phyloP scores from a whole-genome alignment of 2,329 filamentous ascomycete species.

The Monilinia fructicola region DNA sequence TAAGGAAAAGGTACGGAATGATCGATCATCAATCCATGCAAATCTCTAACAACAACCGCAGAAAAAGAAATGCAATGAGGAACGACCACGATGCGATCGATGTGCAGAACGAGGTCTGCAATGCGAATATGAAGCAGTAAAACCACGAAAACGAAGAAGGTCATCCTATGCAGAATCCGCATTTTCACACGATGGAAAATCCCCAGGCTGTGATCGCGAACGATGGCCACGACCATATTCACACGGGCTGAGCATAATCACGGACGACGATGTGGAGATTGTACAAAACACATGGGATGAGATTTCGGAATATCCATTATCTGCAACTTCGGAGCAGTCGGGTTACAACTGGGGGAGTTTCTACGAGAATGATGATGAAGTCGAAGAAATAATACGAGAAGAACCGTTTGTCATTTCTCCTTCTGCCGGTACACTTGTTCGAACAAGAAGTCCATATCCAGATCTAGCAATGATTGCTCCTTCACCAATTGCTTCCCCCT shows the following conservation, averaged over 20 bases:
- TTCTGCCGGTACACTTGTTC: constrained; percentile 27
- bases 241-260: constrained; percentile 26
- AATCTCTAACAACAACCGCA: constrained; percentile 28
- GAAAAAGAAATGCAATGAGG: constrained; percentile 42
- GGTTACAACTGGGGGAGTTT: constrained; percentile 31
- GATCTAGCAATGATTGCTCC: constrained; percentile 39
- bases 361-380: constrained; percentile 28
- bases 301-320: constrained; percentile 30
- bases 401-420: constrained; percentile 22
- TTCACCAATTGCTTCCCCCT: constrained; percentile 30
- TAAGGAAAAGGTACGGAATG: constrained; percentile 39
- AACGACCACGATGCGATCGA: constrained; percentile 38
- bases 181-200: constrained; percentile 29
- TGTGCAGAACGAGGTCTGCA: constrained; percentile 36
- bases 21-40: background rate
- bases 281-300: constrained; percentile 32
- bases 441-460: constrained; percentile 37
- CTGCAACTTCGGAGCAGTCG: constrained; percentile 30
- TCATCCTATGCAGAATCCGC: constrained; percentile 28
- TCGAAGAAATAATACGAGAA: constrained; percentile 34
- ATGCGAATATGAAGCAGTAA: constrained; percentile 41
- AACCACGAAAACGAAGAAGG: constrained; percentile 35
- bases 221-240: constrained; percentile 33
- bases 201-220: constrained; percentile 29
- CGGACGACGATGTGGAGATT: constrained; percentile 19